A percentile compares a stretch with the other conserved stretches of the same genome.
Evolutionary conservation across 192 early-diverging fungal species (phyloP).

Genomic region (Geranomyces michiganensis): DNA sequence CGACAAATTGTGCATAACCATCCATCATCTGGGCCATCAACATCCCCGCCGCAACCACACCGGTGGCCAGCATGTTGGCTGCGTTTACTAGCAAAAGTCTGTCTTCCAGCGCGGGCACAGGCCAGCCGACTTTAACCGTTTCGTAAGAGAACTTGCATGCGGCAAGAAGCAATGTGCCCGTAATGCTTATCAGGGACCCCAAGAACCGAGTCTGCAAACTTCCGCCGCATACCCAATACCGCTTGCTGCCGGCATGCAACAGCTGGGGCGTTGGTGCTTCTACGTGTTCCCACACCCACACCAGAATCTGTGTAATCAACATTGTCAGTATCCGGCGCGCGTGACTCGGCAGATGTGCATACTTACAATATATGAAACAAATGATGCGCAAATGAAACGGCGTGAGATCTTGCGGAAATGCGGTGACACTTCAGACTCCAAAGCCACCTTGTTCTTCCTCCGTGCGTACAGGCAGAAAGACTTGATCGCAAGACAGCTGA

Average conservation of each 20-base stretch:
- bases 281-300: slow-evolving; percentile 1
- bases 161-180: slow-evolving; percentile 2
- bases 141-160: slow-evolving; percentile 10
- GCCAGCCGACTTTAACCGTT: slow-evolving; percentile 21
- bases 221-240: slow-evolving; percentile 24
- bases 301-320: slow-evolving; percentile 1
- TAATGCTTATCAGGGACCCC: background rate
- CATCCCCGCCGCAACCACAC: slow-evolving; percentile 14
- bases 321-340: background rate
- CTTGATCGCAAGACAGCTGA: background rate
- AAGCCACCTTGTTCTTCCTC: slow-evolving; percentile 20
- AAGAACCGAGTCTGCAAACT: slow-evolving; percentile 12
- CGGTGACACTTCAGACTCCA: background rate
- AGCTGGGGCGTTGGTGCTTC: slow-evolving; percentile 22
- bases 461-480: slow-evolving; percentile 3
- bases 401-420: background rate
- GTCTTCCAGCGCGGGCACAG: slow-evolving; percentile 26
- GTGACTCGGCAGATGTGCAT: no score
- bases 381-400: no score
- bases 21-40: slow-evolving; percentile 20
- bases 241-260: background rate
- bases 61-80: slow-evolving; percentile 12
- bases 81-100: slow-evolving; percentile 16
- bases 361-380: no score
- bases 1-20: slow-evolving; percentile 20